phyloP scores from a whole-genome alignment of 192 early-diverging fungal species.

The Rhizoclosmatium globosum region DNA sequence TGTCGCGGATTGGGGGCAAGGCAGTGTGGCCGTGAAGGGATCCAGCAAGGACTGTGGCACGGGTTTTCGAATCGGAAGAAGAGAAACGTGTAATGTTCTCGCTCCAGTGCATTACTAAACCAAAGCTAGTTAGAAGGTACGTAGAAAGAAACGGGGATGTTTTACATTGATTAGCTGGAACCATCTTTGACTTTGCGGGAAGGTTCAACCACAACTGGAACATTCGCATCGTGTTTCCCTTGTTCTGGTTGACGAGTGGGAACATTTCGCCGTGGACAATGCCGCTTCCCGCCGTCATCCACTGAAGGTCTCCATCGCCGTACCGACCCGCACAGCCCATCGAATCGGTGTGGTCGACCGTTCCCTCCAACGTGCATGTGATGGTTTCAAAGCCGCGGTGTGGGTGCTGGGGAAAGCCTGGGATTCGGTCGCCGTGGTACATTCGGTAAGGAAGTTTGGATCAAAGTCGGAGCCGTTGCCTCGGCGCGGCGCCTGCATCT shows the following conservation, averaged over 20 bases:
- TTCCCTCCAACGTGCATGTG: conserved; percentile 68
- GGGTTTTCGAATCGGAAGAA: conserved; percentile 54
- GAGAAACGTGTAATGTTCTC: conserved; percentile 68
- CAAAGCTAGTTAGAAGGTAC: not conserved
- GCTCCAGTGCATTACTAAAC: conserved; percentile 20
- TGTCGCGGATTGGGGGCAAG: not conserved
- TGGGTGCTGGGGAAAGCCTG: conserved; percentile 39
- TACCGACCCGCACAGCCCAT: conserved; percentile 60
- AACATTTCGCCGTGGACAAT: conserved; percentile 49
- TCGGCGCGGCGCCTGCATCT: conserved; percentile 39
- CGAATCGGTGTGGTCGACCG: conserved; percentile 67
- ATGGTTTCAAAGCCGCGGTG: conserved; percentile 72
- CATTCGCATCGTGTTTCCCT: conserved; percentile 43
- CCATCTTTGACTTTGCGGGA: conserved; percentile 48
- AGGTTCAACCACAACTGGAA: conserved; percentile 72
- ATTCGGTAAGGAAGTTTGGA: conserved; percentile 9
- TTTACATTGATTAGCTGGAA: conserved; percentile 7
- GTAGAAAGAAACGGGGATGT: not conserved
- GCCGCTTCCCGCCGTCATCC: conserved; percentile 76
- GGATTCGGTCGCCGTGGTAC: conserved; percentile 27
- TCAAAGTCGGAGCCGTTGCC: conserved; percentile 44
- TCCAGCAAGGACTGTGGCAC: conserved; percentile 91
- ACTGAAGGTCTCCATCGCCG: conserved; percentile 61
- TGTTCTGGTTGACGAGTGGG: conserved; percentile 47
- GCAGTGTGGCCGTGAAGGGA: conserved; percentile 46